Base-by-base conservation (phyloP, 768 basidiomycete species). In the Suillus decipiens region DNA sequence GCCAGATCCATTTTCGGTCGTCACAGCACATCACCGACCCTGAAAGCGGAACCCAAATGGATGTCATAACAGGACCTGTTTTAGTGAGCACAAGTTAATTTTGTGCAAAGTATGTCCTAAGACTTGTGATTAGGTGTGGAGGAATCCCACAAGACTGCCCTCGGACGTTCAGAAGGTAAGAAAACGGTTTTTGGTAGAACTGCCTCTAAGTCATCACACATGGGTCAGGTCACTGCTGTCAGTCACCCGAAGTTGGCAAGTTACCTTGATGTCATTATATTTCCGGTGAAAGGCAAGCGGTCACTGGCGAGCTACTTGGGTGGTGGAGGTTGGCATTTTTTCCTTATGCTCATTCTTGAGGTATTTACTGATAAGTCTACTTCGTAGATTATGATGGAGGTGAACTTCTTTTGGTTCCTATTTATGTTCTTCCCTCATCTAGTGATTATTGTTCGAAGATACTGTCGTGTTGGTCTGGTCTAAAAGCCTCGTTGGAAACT, bases 371-470 rank as follows among this genome's bases (percentile, higher is more conserved):
- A 56, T 17, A 50, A 60, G 5, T 65, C 33, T 28, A 10, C 45
- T 14, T 14, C 37, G 36, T 65, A 92, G 90, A 92, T 69, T 85
- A 85, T 75, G 90, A 92, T 68, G 90, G 90, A 73, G 90, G 90
- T 89, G 71, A 62, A 79, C 68, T 2, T 2, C 24, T 12, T 41
- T 58, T 9, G 14, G 14, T 31, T 50, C 28, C 6, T 17, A 28
- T 2, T 31, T 31, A 5, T 9, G 14, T 59, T 48, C 24, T 19
- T 6, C 1, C 36, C 2, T 57, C 6, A 1, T 53, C 34, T 19
- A 2, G 3, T 43, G 42, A 48, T 22, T 42, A 24, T 33, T 41
- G 7, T 12, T 60, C 9, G 51, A 45, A 89, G 89, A 90, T 65
- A 83, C 80, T 31, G 79, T 82, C 0, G 79, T 86, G 62, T 69